phyloP scores from a whole-genome alignment of 1,284 basidiomycete species.

The Coriolopsis trogii region DNA sequence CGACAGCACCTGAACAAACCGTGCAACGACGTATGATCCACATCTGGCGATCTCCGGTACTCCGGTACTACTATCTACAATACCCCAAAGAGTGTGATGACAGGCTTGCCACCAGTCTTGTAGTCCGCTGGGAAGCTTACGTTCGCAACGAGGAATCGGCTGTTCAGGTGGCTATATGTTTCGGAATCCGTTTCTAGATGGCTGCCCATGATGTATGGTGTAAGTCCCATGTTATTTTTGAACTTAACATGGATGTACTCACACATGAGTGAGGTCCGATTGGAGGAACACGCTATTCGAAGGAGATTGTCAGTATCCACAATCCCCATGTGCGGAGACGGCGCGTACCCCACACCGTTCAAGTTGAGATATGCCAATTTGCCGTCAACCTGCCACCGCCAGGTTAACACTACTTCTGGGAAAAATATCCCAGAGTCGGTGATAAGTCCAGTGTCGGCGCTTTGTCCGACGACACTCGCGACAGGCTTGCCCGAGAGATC shows the following conservation, averaged over 20 bases:
- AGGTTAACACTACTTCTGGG: not conserved
- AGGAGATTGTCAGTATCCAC: no score
- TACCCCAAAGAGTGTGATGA: not conserved
- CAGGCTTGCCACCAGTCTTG: not conserved
- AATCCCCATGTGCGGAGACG: no score
- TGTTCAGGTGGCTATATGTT: not conserved
- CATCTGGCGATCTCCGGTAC: not conserved
- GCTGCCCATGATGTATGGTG: no score
- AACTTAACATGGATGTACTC: no score
- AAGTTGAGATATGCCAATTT: not conserved
- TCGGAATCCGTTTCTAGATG: not conserved
- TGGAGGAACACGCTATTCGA: no score
- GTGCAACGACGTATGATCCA: no score
- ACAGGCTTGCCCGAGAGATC: constrained; percentile 4
- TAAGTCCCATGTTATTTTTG: no score
- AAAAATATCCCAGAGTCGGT: not conserved
- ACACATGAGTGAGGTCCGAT: no score
- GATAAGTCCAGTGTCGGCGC: not conserved
- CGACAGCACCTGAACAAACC: no score
- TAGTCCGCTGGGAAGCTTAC: not conserved
- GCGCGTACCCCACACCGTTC: not conserved
- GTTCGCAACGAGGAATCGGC: not conserved
- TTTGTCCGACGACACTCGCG: not conserved
- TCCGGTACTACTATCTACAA: not conserved
- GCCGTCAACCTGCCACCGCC: constrained; percentile 1